A percentile compares a stretch with the other conserved stretches of the same genome.
Conservation (phyloP, 148 eudicot genomes). For the Rhododendron molle region DNA sequence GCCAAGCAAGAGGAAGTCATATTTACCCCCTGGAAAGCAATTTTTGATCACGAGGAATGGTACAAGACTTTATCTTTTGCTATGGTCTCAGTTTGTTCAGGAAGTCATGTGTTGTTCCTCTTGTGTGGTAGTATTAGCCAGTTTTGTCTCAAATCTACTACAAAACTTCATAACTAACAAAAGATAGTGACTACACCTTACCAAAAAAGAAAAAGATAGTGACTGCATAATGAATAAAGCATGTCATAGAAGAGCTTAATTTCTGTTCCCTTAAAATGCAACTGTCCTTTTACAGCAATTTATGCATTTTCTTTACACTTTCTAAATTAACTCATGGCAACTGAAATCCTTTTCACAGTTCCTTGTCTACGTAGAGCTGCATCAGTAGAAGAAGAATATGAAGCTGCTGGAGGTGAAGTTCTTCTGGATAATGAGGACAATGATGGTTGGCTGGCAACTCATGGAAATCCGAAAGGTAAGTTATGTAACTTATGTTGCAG, state of each 20-base stretch:
- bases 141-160: neutral
- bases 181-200: neutral
- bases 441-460: slow-evolving; percentile 99
- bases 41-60: slow-evolving; percentile 95
- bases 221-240: neutral
- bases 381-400: slow-evolving; percentile 83
- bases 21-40: slow-evolving; percentile 78
- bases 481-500: neutral
- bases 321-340: slow-evolving; percentile 1
- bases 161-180: neutral
- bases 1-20: slow-evolving; percentile 86
- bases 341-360: slow-evolving; percentile 34
- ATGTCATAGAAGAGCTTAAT: neutral
- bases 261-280: neutral
- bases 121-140: neutral
- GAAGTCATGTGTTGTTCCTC: neutral
- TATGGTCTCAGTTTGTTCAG: neutral
- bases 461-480: slow-evolving; percentile 89
- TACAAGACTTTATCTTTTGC: slow-evolving; percentile 18
- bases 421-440: slow-evolving; percentile 82
- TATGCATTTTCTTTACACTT: neutral
- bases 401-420: slow-evolving; percentile 97
- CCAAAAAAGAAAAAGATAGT: neutral
- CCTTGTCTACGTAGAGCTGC: slow-evolving; percentile 94
- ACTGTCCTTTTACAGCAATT: neutral